Evolutionary conservation across 305 asterid genomes (phyloP).

Genomic region (Fraxinus sp.): DNA sequence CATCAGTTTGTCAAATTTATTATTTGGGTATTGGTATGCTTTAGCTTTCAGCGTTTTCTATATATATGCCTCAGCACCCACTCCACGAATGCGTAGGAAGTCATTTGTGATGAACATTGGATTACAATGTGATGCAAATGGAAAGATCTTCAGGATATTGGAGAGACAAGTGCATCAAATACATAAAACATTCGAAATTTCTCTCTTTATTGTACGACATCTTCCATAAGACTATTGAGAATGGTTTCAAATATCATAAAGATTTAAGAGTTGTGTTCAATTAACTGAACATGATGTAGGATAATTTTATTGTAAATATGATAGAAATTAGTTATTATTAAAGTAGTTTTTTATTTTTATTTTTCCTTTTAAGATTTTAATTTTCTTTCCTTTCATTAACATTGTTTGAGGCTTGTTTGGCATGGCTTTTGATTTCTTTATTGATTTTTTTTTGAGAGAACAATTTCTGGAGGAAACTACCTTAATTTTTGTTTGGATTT

Average conservation of each 20-base stretch:
- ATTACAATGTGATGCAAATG: not conserved
- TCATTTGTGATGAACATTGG: not conserved
- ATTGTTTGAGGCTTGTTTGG: not conserved
- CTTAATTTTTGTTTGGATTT: too few species aligned
- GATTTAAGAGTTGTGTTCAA: not conserved
- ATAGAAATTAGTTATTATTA: not conserved
- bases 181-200: not conserved
- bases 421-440: too few species aligned
- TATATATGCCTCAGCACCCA: not conserved
- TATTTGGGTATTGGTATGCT: not conserved
- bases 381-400: not conserved
- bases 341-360: too few species aligned
- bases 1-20: not conserved
- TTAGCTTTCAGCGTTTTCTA: not conserved
- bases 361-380: too few species aligned
- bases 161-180: not conserved
- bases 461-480: too few species aligned
- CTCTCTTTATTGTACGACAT: not conserved
- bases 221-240: not conserved
- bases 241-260: not conserved
- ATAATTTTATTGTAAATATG: not conserved
- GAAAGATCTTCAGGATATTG: too few species aligned
- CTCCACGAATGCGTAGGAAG: not conserved
- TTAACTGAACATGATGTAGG: not conserved
- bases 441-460: too few species aligned